phyloP scores from a whole-genome alignment of 2,329 filamentous ascomycete genomes.

The Monosporascus cannonballus region DNA sequence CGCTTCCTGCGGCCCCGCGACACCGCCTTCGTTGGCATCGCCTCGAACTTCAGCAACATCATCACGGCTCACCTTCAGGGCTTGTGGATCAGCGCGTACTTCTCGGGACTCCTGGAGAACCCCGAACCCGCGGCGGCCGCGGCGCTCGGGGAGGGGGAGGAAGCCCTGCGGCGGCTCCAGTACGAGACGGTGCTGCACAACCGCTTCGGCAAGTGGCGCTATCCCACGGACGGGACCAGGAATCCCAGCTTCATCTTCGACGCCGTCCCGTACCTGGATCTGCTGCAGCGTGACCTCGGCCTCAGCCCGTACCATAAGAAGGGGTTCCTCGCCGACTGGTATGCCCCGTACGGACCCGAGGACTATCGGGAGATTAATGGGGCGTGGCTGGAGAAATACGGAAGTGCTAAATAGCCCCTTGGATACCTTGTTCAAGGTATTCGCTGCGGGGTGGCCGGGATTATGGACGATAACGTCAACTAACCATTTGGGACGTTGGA shows the following conservation, averaged over 20 bases:
- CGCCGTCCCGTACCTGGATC: constrained; percentile 65
- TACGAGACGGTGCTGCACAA: constrained; percentile 57
- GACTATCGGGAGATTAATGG: constrained; percentile 50
- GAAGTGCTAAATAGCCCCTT: not conserved
- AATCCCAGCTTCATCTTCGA: constrained; percentile 72
- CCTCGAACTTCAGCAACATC: constrained; percentile 38
- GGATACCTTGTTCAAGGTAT: too few relatives aligned
- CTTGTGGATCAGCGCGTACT: constrained; percentile 52
- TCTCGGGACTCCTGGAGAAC: constrained; percentile 37
- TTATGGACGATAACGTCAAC: too few relatives aligned
- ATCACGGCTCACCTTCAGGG: constrained; percentile 40
- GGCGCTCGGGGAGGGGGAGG: constrained; percentile 20
- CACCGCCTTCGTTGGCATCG: constrained; percentile 42
- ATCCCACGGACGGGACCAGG: constrained; percentile 59
- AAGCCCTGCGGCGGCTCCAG: constrained; percentile 36
- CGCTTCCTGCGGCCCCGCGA: constrained; percentile 31
- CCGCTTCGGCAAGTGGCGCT: constrained; percentile 65
- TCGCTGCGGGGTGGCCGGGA: too few relatives aligned
- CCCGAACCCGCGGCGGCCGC: constrained; percentile 3
- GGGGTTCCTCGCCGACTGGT: constrained; percentile 44
- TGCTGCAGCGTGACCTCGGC: constrained; percentile 60
- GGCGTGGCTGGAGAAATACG: constrained; percentile 37
- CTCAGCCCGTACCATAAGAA: constrained; percentile 51
- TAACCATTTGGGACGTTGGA: too few relatives aligned
- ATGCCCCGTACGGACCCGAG: constrained; percentile 50